Evolutionary conservation across 164 flowering plant genomes (phyloP), one percentile per base, ranked within the genome.

Genomic region (Annona squamosa): DNA sequence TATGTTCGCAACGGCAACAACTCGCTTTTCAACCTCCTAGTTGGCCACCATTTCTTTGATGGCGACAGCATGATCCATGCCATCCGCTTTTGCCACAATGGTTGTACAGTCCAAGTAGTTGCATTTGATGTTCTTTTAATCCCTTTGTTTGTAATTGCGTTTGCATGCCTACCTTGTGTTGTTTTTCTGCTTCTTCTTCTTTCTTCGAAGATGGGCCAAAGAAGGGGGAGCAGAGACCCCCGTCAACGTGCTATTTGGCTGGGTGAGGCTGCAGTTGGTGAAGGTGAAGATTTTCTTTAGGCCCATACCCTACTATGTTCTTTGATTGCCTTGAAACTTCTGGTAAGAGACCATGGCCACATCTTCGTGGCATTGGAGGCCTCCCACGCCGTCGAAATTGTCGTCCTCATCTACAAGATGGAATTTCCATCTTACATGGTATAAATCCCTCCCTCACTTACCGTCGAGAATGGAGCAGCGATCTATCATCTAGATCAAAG

Each of bases 21-120:
- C 76, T 96, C 98, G 0, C 85, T 85, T 18, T 81, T 80, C 75
- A 85, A 85, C 61, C 98, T 94, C 0, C 67, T 78, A 41, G 83
- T 91, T 42, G 98, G 98, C 2, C 98, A 92, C 80, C 98, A 92
- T 71, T 80, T 92, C 67, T 92, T 92, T 68, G 98, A 92, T 77
- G 98, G 98, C 0, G 98, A 92, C 71, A 96, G 98, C 18, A 92
- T 92, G 98, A 77, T 92, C 26, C 98, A 92, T 44, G 87, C 93
- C 1, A 91, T 92, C 1, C 46, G 45, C 12, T 71, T 92, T 45
- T 9, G 66, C 41, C 6, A 63, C 9, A 26, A 26, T 26, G 37
- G 37, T 26, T 26, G 37, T 26, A 26, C 37, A 26, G 37, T 26
- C 37, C 37, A 26, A 26, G 37, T 26, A 26, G 37, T 26, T 26